Evolutionary conservation across 495 filamentous ascomycete species (phyloP), one percentile per base, ranked within the genome.

Genomic region (Neurospora tetraspora): DNA sequence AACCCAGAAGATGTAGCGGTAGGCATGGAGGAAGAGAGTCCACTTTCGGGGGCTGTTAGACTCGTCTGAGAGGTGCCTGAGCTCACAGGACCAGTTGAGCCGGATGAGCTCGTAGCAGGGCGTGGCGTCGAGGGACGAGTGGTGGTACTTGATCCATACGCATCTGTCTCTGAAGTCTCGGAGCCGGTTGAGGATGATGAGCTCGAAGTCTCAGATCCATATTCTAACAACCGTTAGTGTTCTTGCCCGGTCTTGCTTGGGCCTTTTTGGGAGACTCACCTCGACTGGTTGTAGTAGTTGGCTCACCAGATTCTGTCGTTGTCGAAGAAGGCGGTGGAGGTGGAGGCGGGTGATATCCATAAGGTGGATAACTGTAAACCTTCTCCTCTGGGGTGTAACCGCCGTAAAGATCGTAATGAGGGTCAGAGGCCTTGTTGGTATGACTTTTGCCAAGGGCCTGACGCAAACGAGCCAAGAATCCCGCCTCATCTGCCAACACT

Each of bases 271-370:
- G 42, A 71, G 2, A 65, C 70, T 71, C 39, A 72, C 71, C 59
- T 18, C 20, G 70, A 39, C 31, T 72, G 8, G 73, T 71, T 38
- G 71, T 71, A 16, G 65, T 71, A 16, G 69, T 74, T 8, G 68
- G 39, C 3, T 76, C 34, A 27, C 14, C 27, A 5, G 70, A 72
- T 8, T 43, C 72, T 59, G 71, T 39, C 40, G 73, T 72, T 27
- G 75, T 73, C 43, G 78, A 79, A 11, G 78, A 77, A 16, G 72
- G 70, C 23, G 77, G 74, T 23, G 81, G 78, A 39, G 79, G 74
- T 8, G 80, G 80, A 34, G 77, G 80, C 42, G 81, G 82, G 2
- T 80, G 80, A 73, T 85, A 85, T 72, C 82, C 84, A 76, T 86
- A 85, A 45, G 82, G 78, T 4, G 75, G 79, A 75, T 82, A 81